Conservation (phyloP, 140 eudicot species). For the Bidens hawaiensis region DNA sequence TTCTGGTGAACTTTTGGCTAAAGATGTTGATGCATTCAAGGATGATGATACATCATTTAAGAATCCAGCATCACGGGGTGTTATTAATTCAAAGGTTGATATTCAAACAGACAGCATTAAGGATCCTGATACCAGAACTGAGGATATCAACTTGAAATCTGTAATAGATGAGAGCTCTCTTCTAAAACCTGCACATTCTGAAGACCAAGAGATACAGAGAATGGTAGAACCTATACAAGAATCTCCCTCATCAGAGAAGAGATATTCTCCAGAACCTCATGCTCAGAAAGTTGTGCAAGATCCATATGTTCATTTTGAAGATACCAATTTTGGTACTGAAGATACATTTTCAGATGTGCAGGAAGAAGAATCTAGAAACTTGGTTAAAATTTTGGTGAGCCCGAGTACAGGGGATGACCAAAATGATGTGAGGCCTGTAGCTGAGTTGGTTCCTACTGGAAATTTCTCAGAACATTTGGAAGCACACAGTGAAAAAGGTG, state of each 20-base stretch:
- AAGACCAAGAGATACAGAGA: conserved; percentile 18
- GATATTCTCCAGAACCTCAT: conserved; percentile 30
- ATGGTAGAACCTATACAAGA: conserved; percentile 28
- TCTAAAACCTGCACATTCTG: conserved; percentile 23
- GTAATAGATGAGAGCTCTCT: conserved; percentile 20
- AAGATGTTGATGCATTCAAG: conserved; percentile 20
- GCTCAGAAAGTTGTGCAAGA: conserved; percentile 29
- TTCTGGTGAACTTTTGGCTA: conserved; percentile 24
- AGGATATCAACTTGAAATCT: conserved; percentile 23
- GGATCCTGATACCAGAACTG: conserved; percentile 22
- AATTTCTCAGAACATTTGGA: conserved; percentile 22
- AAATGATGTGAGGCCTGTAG: conserved; percentile 11
- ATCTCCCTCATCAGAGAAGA: conserved; percentile 28
- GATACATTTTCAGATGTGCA: conserved; percentile 27
- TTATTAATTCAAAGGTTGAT: conserved; percentile 32
- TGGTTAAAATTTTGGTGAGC: conserved; percentile 14
- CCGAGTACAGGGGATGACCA: conserved; percentile 24
- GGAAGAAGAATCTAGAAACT: conserved; percentile 33
- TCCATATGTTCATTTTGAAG: conserved; percentile 16
- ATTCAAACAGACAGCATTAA: conserved; percentile 17
- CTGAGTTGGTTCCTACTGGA: conserved; percentile 23
- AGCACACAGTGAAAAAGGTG: conserved; percentile 24
- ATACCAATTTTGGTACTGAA: conserved; percentile 28
- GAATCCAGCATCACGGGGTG: conserved; percentile 26
- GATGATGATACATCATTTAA: conserved; percentile 29